Conservation (phyloP, 352 stramenopile species). For the Pythium phragmiticola region DNA sequence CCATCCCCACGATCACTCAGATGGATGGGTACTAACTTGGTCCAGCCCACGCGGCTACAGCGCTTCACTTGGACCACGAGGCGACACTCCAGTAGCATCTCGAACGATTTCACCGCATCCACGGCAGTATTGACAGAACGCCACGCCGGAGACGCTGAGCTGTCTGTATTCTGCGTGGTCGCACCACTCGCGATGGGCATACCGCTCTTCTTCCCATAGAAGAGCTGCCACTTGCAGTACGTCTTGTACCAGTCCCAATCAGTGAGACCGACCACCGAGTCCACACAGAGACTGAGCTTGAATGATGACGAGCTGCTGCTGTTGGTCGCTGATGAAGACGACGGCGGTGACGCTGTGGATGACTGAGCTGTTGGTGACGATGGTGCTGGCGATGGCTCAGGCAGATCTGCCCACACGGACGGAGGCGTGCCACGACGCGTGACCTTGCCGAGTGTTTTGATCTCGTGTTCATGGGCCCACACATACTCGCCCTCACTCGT, state of each 20-base stretch:
- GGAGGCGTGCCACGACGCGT: conserved; percentile 6
- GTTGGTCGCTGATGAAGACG: neutral
- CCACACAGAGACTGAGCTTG: neutral
- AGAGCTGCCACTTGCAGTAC: conserved; percentile 22
- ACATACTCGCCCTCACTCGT: neutral
- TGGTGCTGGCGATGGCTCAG: neutral
- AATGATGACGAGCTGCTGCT: neutral
- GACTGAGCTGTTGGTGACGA: neutral
- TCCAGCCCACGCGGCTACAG: conserved; percentile 8
- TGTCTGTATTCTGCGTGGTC: conserved; percentile 4
- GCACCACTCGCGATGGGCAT: conserved; percentile 6
- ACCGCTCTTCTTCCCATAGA: neutral
- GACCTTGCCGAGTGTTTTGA: conserved; percentile 6
- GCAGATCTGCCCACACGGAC: neutral
- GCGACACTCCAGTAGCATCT: conserved; percentile 17
- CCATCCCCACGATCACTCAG: too few species aligned
- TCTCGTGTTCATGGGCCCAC: conserved; percentile 14
- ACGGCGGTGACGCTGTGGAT: neutral
- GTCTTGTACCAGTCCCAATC: conserved; percentile 25
- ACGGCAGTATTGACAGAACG: neutral
- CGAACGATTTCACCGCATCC: neutral
- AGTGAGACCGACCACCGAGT: neutral
- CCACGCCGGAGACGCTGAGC: conserved; percentile 8
- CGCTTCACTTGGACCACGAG: conserved; percentile 13
- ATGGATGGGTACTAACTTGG: neutral